A percentile compares a stretch with the other conserved stretches of the same genome.
Evolutionary conservation across 768 basidiomycete species (phyloP).

Genomic region (Rhodotorula taiwanensis): DNA sequence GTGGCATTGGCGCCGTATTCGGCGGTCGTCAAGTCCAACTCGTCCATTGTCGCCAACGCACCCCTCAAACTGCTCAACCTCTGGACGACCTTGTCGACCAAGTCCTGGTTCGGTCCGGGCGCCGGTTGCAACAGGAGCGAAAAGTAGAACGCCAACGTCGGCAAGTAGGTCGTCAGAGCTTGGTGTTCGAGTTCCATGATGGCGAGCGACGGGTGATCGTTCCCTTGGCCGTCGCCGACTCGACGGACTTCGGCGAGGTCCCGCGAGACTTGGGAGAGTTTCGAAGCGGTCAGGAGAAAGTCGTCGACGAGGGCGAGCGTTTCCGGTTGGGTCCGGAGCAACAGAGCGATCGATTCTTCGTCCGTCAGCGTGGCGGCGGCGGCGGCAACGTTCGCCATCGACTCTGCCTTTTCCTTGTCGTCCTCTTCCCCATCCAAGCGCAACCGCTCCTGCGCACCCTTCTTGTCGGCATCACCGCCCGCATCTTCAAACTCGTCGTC

Average conservation of each 20-base stretch:
- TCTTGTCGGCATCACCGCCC: neutral
- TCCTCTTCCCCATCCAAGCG: neutral
- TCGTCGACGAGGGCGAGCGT: constrained; percentile 40
- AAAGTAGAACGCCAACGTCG: constrained; percentile 84
- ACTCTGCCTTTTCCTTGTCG: constrained; percentile 5
- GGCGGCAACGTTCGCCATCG: neutral
- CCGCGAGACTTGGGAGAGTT: constrained; percentile 28
- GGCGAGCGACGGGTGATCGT: constrained; percentile 58
- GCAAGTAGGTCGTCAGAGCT: constrained; percentile 79
- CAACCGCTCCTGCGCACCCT: constrained; percentile 5
- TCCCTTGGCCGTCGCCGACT: constrained; percentile 49
- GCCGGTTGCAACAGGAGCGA: constrained; percentile 63
- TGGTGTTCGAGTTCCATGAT: constrained; percentile 84
- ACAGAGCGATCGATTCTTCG: constrained; percentile 38
- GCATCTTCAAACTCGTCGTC: neutral
- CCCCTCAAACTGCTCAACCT: constrained; percentile 62
- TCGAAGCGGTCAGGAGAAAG: constrained; percentile 27
- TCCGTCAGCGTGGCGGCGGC: constrained; percentile 5
- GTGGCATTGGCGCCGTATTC: constrained; percentile 46
- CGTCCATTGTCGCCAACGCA: constrained; percentile 69
- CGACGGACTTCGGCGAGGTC: constrained; percentile 18
- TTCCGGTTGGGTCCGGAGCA: constrained; percentile 37
- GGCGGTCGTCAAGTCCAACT: constrained; percentile 61
- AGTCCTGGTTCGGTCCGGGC: constrained; percentile 2
- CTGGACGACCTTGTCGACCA: constrained; percentile 56